Conservation (phyloP, 371 early-diverging fungal genomes). For the Apophysomyces elegans region DNA sequence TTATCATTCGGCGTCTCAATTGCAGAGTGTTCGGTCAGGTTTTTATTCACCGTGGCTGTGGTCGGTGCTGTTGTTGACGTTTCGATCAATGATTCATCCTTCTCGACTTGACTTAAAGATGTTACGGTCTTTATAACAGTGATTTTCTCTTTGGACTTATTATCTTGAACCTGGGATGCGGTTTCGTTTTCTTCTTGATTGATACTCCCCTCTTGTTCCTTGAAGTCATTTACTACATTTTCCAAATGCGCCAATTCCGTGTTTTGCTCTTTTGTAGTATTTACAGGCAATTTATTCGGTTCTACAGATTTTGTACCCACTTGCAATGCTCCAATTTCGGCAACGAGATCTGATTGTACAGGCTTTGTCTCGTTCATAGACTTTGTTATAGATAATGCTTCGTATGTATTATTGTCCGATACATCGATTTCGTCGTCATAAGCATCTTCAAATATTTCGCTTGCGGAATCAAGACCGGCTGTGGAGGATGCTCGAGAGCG, state of each 20-base stretch:
- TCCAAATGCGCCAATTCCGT: background rate
- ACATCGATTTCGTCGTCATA: conserved; percentile 20
- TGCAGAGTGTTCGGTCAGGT: too few relatives aligned
- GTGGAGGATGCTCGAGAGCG: conserved; percentile 26
- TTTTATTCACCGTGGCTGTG: too few relatives aligned
- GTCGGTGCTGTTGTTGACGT: too few relatives aligned
- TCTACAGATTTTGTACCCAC: conserved; percentile 1
- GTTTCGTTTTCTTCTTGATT: background rate
- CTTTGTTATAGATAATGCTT: conserved; percentile 9
- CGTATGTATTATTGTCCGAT: conserved; percentile 12
- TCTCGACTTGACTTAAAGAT: too few relatives aligned
- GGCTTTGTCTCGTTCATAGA: background rate
- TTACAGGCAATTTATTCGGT: background rate
- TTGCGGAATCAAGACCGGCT: conserved; percentile 25
- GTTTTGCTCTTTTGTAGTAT: background rate
- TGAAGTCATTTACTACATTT: background rate
- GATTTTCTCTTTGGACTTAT: background rate
- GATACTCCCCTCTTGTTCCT: background rate
- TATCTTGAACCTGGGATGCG: background rate
- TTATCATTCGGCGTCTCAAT: too few relatives aligned
- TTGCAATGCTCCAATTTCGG: conserved; percentile 18
- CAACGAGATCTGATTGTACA: conserved; percentile 5
- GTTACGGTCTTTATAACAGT: too few relatives aligned
- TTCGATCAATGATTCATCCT: too few relatives aligned
- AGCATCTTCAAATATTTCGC: conserved; percentile 30